A percentile compares a stretch with the other conserved stretches of the same genome.
Conservation (phyloP, 345 rosid species). For the Draba incana region DNA sequence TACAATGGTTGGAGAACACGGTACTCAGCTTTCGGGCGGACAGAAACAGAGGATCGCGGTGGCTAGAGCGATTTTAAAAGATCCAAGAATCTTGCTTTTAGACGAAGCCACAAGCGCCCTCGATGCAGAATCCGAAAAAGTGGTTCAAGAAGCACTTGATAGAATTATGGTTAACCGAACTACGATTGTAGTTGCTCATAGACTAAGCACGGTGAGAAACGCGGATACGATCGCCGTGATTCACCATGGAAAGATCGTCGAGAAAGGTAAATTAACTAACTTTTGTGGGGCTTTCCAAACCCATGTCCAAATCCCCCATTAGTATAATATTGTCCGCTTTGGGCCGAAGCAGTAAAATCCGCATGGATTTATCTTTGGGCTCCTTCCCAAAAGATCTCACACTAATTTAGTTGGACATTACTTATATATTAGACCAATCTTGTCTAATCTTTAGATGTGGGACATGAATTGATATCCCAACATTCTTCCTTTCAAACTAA, state of each 20-base stretch:
- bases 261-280: conserved; percentile 49
- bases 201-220: conserved; percentile 60
- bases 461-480: no score
- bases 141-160: conserved; percentile 67
- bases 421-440: no score
- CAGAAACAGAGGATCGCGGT: conserved; percentile 83
- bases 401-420: no score
- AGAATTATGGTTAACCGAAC: conserved; percentile 63
- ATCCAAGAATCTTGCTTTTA: conserved; percentile 66
- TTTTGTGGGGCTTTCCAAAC: no score
- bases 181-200: conserved; percentile 64
- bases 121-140: conserved; percentile 68
- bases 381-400: no score
- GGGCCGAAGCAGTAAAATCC: no score
- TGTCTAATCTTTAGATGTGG: no score
- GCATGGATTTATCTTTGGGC: no score
- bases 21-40: conserved; percentile 80
- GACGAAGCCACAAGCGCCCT: conserved; percentile 84
- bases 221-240: conserved; percentile 62
- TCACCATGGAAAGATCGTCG: conserved; percentile 44
- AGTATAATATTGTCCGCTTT: no score
- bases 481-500: no score
- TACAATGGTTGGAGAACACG: conserved; percentile 84
- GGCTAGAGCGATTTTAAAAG: conserved; percentile 70
- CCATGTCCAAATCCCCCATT: no score